These are phyloP conservation scores for Elaeagnus macrophylla DNA, from an alignment of 306 rosid genomes.

Conservation along the genomic window DNA sequence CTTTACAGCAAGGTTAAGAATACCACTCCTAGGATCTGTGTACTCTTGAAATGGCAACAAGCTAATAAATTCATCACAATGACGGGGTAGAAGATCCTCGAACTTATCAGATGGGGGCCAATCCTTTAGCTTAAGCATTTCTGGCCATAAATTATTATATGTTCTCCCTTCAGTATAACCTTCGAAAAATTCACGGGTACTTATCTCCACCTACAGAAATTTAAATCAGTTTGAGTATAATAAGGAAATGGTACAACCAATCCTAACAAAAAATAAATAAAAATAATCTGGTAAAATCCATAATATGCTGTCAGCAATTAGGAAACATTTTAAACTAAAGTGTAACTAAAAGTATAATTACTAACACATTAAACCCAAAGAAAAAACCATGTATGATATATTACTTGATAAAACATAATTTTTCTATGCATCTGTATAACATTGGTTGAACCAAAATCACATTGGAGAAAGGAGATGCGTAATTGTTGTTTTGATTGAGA, in stretches of 20 bases:
- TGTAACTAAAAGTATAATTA: too few species aligned
- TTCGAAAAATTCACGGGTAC: conserved; percentile 51
- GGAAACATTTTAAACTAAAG: too few species aligned
- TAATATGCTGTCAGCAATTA: too few species aligned
- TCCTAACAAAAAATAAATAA: conserved; percentile 5
- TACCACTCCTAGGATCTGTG: conserved; percentile 66
- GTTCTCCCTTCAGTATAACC: conserved; percentile 73
- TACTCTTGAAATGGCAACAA: conserved; percentile 74
- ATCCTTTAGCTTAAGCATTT: conserved; percentile 88
- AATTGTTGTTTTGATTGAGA: too few species aligned
- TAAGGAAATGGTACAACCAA: conserved; percentile 3
- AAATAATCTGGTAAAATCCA: conserved; percentile 1
- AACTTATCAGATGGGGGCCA: conserved; percentile 95
- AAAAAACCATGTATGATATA: too few species aligned
- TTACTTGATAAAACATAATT: too few species aligned
- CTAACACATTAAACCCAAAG: too few species aligned
- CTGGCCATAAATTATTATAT: conserved; percentile 69
- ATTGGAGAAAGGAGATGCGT: too few species aligned
- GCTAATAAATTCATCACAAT: conserved; percentile 75
- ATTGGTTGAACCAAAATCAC: too few species aligned
- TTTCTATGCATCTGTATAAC: too few species aligned
- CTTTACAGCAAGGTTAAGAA: conserved; percentile 76
- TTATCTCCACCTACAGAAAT: conserved; percentile 58
- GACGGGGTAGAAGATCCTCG: conserved; percentile 84
- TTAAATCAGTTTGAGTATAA: conserved; percentile 7